A percentile compares a stretch with the other conserved stretches of the same genome.
Evolutionary conservation across 345 rosid species (phyloP).

Genomic region (Dimocarpus longan): DNA sequence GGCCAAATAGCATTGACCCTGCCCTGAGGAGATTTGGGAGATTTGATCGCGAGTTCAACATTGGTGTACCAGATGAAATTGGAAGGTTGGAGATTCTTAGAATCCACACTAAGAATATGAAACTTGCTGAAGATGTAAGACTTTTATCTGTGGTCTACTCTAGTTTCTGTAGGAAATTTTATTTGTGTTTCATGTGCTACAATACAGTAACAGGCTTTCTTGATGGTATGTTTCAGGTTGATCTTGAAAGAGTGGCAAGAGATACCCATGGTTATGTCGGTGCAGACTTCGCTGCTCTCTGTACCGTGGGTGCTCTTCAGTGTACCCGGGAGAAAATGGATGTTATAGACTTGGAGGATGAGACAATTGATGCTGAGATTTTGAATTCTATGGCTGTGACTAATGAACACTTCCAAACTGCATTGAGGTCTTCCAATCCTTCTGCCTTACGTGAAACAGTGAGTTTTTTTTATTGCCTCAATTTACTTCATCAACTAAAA

Average conservation of each 20-base stretch:
- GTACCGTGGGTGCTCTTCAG: constrained; percentile 58
- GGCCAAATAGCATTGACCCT: constrained; percentile 55
- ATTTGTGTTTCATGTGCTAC: neutral
- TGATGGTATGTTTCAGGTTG: constrained; percentile 38
- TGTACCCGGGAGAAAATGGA: constrained; percentile 59
- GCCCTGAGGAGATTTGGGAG: constrained; percentile 56
- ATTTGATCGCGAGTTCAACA: constrained; percentile 54
- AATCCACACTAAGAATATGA: constrained; percentile 56
- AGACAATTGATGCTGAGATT: constrained; percentile 50
- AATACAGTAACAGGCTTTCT: neutral
- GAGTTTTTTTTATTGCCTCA: constrained; percentile 4
- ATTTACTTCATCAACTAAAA: neutral
- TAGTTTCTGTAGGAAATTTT: neutral
- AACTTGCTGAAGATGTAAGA: constrained; percentile 48
- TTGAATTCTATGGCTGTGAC: constrained; percentile 52
- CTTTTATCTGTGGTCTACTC: neutral
- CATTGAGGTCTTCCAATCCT: constrained; percentile 48
- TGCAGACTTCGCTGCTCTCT: constrained; percentile 53
- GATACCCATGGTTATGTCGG: constrained; percentile 60
- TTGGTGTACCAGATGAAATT: constrained; percentile 52
- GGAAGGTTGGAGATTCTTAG: constrained; percentile 57
- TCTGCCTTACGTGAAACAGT: constrained; percentile 60
- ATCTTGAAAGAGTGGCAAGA: constrained; percentile 49
- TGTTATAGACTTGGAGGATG: constrained; percentile 55
- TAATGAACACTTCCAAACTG: constrained; percentile 53